Percentiles rank a stretch among this genome's conserved stretches.
Evolutionary conservation across 495 filamentous ascomycete genomes (phyloP).

Genomic region (Trichocladium uniseriatum): DNA sequence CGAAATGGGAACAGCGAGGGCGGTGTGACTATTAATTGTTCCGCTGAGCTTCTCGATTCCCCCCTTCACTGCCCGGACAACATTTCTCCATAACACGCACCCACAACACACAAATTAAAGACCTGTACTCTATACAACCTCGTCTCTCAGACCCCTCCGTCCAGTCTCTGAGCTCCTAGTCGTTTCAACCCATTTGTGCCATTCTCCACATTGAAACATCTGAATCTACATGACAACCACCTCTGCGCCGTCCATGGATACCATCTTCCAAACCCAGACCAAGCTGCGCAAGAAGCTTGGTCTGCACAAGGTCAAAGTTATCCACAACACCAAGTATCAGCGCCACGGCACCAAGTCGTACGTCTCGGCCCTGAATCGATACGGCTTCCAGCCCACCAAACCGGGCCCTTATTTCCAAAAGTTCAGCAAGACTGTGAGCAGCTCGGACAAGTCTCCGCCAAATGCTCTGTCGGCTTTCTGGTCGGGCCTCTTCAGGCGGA

Average conservation of each 20-base stretch:
- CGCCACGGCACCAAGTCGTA: constrained; percentile 65
- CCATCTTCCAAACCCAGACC: constrained; percentile 25
- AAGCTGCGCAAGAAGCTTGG: constrained; percentile 27
- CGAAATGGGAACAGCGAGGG: no score
- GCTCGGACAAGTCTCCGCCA: constrained; percentile 18
- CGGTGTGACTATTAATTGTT: no score
- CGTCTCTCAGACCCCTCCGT: no score
- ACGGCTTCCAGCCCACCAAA: constrained; percentile 58
- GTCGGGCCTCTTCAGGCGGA: constrained; percentile 45
- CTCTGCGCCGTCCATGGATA: constrained; percentile 17
- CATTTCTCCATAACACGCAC: no score
- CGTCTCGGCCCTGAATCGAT: constrained; percentile 60
- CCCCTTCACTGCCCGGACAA: no score
- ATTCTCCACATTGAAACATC: not conserved
- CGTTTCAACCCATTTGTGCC: not conserved
- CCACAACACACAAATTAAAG: no score
- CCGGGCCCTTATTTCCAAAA: constrained; percentile 54
- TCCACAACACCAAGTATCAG: constrained; percentile 54
- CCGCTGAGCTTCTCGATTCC: no score
- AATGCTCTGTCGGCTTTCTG: constrained; percentile 35
- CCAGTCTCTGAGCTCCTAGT: not conserved
- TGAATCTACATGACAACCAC: not conserved
- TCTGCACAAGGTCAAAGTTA: constrained; percentile 41
- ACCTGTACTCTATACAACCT: no score
- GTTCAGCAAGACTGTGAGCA: constrained; percentile 29